Conservation (phyloP, 257 asterid genomes). For the Ajuga chamaepitys region DNA sequence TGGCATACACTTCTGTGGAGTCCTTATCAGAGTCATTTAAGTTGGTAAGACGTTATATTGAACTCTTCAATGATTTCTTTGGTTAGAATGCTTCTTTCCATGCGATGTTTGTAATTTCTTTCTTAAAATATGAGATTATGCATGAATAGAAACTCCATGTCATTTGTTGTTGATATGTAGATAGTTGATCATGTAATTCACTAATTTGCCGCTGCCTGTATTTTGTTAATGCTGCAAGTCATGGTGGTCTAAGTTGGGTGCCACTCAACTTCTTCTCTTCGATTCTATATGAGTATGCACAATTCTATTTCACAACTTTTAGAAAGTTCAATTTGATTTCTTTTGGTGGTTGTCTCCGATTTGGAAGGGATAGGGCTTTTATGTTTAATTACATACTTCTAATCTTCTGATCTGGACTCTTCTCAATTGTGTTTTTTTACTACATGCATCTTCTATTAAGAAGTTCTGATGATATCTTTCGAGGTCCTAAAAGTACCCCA, state of each 20-base stretch:
- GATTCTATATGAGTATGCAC: neutral
- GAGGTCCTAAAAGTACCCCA: no score
- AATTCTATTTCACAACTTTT: neutral
- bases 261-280: neutral
- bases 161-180: neutral
- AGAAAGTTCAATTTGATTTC: no score
- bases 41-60: slow-evolving; percentile 39
- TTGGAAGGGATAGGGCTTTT: neutral
- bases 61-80: neutral
- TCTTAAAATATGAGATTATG: neutral
- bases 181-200: neutral
- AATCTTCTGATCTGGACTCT: no score
- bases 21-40: slow-evolving; percentile 75
- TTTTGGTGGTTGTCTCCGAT: neutral
- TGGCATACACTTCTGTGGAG: slow-evolving; percentile 83
- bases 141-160: neutral
- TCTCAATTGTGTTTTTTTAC: no score
- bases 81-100: neutral
- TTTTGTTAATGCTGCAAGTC: neutral
- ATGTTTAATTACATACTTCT: neutral
- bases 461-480: no score
- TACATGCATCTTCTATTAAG: no score
- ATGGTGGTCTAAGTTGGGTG: neutral
- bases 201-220: neutral
- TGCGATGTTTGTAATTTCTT: neutral